Conservation (phyloP, 1,284 basidiomycete species). For the Psilocybe mexicana region DNA sequence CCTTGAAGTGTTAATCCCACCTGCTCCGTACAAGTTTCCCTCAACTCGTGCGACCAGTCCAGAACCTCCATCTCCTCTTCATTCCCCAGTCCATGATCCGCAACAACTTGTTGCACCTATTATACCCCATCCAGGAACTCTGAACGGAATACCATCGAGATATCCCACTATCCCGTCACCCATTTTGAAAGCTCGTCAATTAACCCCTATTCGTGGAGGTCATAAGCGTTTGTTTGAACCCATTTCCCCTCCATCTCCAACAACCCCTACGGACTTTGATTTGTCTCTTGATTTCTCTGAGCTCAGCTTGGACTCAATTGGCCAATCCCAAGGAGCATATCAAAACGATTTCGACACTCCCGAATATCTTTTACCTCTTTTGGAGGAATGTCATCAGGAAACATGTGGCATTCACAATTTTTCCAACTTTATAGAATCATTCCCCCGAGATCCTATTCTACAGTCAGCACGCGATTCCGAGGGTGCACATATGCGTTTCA, state of each 20-base stretch:
- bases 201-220: slow-evolving; percentile 65
- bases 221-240: slow-evolving; percentile 40
- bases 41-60: slow-evolving; percentile 1
- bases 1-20: slow-evolving; percentile 42
- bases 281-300: slow-evolving; percentile 57
- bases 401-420: slow-evolving; percentile 64
- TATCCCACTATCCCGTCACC: slow-evolving; percentile 37
- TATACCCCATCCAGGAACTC: slow-evolving; percentile 3
- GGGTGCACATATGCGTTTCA: slow-evolving; percentile 41
- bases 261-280: slow-evolving; percentile 52
- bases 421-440: slow-evolving; percentile 75
- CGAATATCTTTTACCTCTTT: slow-evolving; percentile 56
- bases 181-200: slow-evolving; percentile 46
- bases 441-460: slow-evolving; percentile 69
- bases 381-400: slow-evolving; percentile 67
- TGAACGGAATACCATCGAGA: slow-evolving; percentile 5
- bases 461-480: slow-evolving; percentile 27
- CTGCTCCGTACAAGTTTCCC: slow-evolving; percentile 26
- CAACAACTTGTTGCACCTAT: neutral
- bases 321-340: slow-evolving; percentile 11
- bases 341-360: slow-evolving; percentile 36
- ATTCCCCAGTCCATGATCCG: neutral
- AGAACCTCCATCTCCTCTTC: slow-evolving; percentile 13
- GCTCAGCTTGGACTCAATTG: slow-evolving; percentile 40
- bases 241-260: slow-evolving; percentile 51